These are phyloP conservation scores for Periconia sp. DNA, from an alignment of 2,329 filamentous ascomycete species.

Conservation along the genomic window DNA sequence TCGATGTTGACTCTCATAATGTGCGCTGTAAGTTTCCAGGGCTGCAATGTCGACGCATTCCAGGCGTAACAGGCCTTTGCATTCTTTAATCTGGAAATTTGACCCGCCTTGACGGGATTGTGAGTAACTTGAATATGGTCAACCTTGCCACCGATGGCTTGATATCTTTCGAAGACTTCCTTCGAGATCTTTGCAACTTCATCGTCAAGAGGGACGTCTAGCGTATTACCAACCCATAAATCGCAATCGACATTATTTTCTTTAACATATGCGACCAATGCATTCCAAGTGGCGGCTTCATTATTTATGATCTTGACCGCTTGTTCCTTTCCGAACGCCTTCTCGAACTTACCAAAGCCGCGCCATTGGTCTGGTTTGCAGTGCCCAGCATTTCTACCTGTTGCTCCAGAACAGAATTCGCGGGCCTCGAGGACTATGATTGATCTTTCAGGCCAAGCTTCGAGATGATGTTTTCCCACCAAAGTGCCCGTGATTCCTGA, in stretches of 20 bases:
- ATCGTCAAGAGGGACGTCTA: conserved; percentile 31
- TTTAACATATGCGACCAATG: conserved; percentile 24
- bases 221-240: conserved; percentile 34
- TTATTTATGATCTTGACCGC: conserved; percentile 35
- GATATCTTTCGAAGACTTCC: conserved; percentile 27
- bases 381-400: conserved; percentile 35
- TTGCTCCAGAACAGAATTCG: conserved; percentile 38
- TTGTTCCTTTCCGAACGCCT: conserved; percentile 31
- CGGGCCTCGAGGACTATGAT: conserved; percentile 32
- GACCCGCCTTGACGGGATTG: conserved; percentile 22
- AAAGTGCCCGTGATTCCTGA: conserved; percentile 35
- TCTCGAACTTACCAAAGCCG: conserved; percentile 30
- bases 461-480: conserved; percentile 26
- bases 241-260: conserved; percentile 33
- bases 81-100: conserved; percentile 21
- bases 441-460: conserved; percentile 22
- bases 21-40: conserved; percentile 34
- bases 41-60: conserved; percentile 33
- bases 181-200: conserved; percentile 26
- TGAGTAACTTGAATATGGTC: conserved; percentile 29
- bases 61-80: conserved; percentile 33
- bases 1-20: conserved; percentile 29
- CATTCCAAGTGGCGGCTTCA: conserved; percentile 30
- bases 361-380: conserved; percentile 37
- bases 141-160: conserved; percentile 24